These are phyloP conservation scores for Sistotremastrum niveocremeum DNA, from an alignment of 768 basidiomycete species.

Conservation along the genomic window DNA sequence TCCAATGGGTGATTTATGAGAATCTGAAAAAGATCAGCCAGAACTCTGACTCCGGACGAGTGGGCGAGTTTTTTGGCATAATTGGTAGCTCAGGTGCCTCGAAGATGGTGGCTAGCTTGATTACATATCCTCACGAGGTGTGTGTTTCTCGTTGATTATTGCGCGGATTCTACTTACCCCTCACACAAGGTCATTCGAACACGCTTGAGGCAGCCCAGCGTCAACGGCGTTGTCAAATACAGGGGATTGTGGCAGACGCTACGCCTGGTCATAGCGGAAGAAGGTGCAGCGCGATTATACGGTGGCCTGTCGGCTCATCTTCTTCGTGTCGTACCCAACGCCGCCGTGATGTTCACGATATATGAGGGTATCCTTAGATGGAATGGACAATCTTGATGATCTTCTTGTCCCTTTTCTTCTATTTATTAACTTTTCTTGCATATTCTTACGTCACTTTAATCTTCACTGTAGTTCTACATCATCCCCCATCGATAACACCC, in stretches of 20 bases:
- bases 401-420: background rate
- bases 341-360: slow-evolving; percentile 92
- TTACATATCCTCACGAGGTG: slow-evolving; percentile 98
- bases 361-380: slow-evolving; percentile 76
- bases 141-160: slow-evolving; percentile 13
- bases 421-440: background rate
- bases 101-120: slow-evolving; percentile 84
- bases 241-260: slow-evolving; percentile 77
- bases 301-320: slow-evolving; percentile 90
- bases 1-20: slow-evolving; percentile 97
- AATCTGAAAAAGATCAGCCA: slow-evolving; percentile 62
- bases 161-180: background rate
- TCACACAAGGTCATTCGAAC: slow-evolving; percentile 70
- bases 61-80: slow-evolving; percentile 65
- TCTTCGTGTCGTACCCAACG: slow-evolving; percentile 95
- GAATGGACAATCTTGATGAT: slow-evolving; percentile 14
- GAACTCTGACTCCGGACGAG: slow-evolving; percentile 38
- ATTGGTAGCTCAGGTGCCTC: slow-evolving; percentile 84
- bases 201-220: slow-evolving; percentile 76
- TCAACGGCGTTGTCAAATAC: slow-evolving; percentile 72
- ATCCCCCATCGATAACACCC: too few species aligned
- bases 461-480: too few species aligned
- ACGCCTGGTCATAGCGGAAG: slow-evolving; percentile 74
- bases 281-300: slow-evolving; percentile 77
- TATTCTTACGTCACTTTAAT: too few species aligned